These are phyloP conservation scores for Aureobasidium sp. DNA, from an alignment of 2,329 filamentous ascomycete genomes.

Conservation along the genomic window DNA sequence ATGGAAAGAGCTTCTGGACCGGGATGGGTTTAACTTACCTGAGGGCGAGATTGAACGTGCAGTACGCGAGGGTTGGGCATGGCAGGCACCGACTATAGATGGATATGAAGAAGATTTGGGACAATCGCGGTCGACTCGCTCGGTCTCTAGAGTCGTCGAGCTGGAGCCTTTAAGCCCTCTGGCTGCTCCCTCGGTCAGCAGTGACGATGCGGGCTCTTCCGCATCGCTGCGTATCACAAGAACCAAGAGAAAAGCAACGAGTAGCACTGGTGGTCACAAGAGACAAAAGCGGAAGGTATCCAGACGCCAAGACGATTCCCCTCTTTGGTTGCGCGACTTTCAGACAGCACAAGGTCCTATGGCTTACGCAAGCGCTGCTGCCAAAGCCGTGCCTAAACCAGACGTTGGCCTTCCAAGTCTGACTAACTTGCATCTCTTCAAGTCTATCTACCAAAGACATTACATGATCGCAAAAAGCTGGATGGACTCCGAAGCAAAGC, in stretches of 20 bases:
- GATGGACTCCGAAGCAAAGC: conserved; percentile 77
- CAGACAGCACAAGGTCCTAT: conserved; percentile 70
- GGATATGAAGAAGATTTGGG: conserved; percentile 79
- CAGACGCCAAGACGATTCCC: conserved; percentile 34
- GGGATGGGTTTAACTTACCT: conserved; percentile 71
- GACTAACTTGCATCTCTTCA: conserved; percentile 83
- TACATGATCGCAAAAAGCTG: conserved; percentile 85
- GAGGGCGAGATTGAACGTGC: conserved; percentile 78
- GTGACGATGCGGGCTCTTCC: conserved; percentile 21
- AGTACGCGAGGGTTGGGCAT: conserved; percentile 90
- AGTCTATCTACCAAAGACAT: conserved; percentile 90
- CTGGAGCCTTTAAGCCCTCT: conserved; percentile 6
- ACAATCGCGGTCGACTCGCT: conserved; percentile 32
- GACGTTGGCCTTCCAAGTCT: conserved; percentile 71
- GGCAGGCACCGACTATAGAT: conserved; percentile 70
- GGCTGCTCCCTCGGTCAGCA: conserved; percentile 11
- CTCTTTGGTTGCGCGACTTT: conserved; percentile 42
- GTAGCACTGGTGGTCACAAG: conserved; percentile 40
- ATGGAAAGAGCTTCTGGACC: conserved; percentile 88
- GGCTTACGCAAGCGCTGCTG: conserved; percentile 79
- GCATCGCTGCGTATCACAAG: conserved; percentile 24
- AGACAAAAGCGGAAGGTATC: conserved; percentile 51
- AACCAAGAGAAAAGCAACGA: conserved; percentile 34
- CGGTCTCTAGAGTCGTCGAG: conserved; percentile 21
- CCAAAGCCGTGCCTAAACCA: conserved; percentile 72